Conservation (phyloP, 208 protist species). For the Trypanosomatidae sp. region DNA sequence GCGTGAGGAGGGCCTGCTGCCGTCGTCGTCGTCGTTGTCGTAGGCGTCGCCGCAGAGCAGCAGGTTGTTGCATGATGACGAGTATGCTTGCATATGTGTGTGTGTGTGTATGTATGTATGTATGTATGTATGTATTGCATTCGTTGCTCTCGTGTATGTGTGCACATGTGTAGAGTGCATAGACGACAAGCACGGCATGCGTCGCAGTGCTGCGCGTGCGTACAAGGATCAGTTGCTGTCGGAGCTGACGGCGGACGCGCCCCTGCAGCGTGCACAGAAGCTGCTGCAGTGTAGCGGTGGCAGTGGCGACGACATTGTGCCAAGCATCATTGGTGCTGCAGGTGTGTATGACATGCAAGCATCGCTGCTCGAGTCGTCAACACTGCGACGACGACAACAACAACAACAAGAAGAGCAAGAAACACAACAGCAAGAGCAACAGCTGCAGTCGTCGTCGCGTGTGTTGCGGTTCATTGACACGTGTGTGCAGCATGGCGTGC, state of each 20-base stretch:
- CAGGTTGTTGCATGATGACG: neutral
- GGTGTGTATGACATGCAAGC: too few relatives aligned
- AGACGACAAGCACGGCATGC: too few relatives aligned
- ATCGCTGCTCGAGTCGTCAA: too few relatives aligned
- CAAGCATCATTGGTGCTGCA: too few relatives aligned
- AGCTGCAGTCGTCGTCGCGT: conserved; percentile 8
- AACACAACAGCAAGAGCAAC: neutral
- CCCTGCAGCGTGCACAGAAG: too few relatives aligned
- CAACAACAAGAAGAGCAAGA: neutral
- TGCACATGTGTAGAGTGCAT: too few relatives aligned
- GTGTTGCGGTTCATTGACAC: conserved; percentile 67
- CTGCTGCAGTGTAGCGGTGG: too few relatives aligned
- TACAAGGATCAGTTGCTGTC: too few relatives aligned
- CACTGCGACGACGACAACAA: neutral
- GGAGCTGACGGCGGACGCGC: too few relatives aligned
- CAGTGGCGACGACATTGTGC: too few relatives aligned
- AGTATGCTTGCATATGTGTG: neutral
- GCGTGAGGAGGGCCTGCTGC: conserved; percentile 14
- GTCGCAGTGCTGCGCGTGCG: too few relatives aligned
- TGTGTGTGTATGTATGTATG: neutral
- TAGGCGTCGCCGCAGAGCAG: too few relatives aligned
- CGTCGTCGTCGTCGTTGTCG: neutral
- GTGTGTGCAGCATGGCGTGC: conserved; percentile 29
- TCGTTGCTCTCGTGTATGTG: neutral
- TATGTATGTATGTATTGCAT: neutral